These are phyloP conservation scores for Emergomyces pasteurianus DNA, from an alignment of 2,329 filamentous ascomycete genomes.

Conservation along the genomic window DNA sequence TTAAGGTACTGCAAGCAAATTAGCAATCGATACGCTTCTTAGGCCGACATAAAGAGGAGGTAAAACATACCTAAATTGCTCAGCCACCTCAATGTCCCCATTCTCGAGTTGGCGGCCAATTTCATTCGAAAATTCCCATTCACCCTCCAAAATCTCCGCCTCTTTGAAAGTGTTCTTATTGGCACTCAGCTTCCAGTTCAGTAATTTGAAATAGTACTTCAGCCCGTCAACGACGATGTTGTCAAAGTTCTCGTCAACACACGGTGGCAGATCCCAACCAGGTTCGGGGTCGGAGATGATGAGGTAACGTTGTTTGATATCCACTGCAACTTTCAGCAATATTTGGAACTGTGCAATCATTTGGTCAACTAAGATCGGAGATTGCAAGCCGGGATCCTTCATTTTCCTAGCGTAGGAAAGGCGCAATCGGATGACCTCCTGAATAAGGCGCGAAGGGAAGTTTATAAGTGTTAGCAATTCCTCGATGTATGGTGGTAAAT, in stretches of 20 bases:
- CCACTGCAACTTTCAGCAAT: constrained; percentile 76
- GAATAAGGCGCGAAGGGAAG: constrained; percentile 88
- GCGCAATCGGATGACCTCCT: constrained; percentile 89
- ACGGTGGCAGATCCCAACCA: constrained; percentile 90
- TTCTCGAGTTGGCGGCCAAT: constrained; percentile 84
- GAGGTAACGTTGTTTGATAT: constrained; percentile 82
- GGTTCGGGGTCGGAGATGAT: constrained; percentile 73
- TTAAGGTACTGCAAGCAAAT: constrained; percentile 51
- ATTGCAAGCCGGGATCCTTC: constrained; percentile 87
- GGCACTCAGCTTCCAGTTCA: constrained; percentile 93
- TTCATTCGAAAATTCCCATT: constrained; percentile 95
- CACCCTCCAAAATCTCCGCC: constrained; percentile 89
- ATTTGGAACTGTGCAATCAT: constrained; percentile 97
- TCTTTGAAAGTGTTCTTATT: constrained; percentile 99
- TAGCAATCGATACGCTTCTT: constrained; percentile 12
- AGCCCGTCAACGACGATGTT: constrained; percentile 81
- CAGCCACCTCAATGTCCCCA: constrained; percentile 90
- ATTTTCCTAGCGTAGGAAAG: constrained; percentile 87
- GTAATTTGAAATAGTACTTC: constrained; percentile 96
- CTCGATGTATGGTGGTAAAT: constrained; percentile 92
- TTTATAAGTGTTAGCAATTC: constrained; percentile 93
- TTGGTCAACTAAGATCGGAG: constrained; percentile 87
- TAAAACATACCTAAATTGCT: constrained; percentile 64
- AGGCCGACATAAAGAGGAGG: neutral
- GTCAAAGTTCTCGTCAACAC: constrained; percentile 94